These are phyloP conservation scores for Cucumis sativus DNA, from an alignment of 306 rosid genomes.

Conservation along the genomic window DNA sequence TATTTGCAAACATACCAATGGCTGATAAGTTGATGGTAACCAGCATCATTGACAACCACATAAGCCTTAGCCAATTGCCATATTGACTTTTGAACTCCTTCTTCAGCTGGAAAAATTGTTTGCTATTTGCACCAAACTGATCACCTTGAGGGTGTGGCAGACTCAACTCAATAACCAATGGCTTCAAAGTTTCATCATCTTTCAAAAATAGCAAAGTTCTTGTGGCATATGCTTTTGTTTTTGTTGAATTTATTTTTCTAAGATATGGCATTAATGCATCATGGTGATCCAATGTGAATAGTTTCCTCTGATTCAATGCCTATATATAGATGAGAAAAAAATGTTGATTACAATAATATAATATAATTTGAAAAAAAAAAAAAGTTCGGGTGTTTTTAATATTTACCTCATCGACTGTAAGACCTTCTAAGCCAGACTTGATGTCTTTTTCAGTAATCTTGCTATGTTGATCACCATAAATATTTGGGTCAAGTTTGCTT, in stretches of 20 bases:
- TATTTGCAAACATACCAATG: slow-evolving; percentile 39
- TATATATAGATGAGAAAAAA: background rate
- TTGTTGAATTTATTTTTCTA: slow-evolving; percentile 45
- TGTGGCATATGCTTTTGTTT: slow-evolving; percentile 43
- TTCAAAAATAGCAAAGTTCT: slow-evolving; percentile 63
- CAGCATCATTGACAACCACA: slow-evolving; percentile 53
- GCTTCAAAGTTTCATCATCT: slow-evolving; percentile 57
- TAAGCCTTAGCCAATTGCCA: slow-evolving; percentile 87
- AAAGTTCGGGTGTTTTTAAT: background rate
- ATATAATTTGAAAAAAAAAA: background rate
- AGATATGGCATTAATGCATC: slow-evolving; percentile 60
- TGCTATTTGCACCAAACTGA: slow-evolving; percentile 40
- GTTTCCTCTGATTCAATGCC: slow-evolving; percentile 40
- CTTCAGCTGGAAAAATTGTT: slow-evolving; percentile 40
- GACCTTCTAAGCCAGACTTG: slow-evolving; percentile 40
- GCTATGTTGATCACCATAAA: slow-evolving; percentile 58
- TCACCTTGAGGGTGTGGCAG: slow-evolving; percentile 49
- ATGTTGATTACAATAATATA: background rate
- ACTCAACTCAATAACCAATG: slow-evolving; percentile 70
- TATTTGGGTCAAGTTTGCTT: slow-evolving; percentile 41
- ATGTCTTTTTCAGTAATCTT: slow-evolving; percentile 33
- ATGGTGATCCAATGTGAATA: slow-evolving; percentile 68
- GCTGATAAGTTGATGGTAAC: slow-evolving; percentile 63
- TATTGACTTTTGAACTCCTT: slow-evolving; percentile 37
- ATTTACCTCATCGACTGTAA: slow-evolving; percentile 40